Evolutionary conservation across 2,329 filamentous ascomycete species (phyloP).

Genomic region (Fusarium lyarnte): DNA sequence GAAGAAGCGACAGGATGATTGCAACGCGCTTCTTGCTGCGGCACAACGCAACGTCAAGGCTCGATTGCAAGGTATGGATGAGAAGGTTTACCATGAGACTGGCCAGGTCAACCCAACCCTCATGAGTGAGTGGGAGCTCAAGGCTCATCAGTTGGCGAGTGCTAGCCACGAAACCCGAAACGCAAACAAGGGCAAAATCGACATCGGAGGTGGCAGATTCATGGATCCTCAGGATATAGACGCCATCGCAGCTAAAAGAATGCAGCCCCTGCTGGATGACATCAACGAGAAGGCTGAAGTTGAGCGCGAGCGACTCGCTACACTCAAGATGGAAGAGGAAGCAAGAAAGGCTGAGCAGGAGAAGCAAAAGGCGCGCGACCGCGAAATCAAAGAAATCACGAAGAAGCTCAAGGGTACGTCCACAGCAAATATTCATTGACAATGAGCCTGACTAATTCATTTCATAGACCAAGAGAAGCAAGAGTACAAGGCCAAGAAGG

Average conservation of each 20-base stretch:
- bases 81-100: slow-evolving; percentile 79
- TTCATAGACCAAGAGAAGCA: slow-evolving; percentile 58
- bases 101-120: slow-evolving; percentile 76
- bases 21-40: slow-evolving; percentile 77
- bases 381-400: slow-evolving; percentile 62
- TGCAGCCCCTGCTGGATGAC: slow-evolving; percentile 86
- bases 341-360: slow-evolving; percentile 62
- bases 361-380: slow-evolving; percentile 59
- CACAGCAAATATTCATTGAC: background rate
- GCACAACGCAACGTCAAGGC: slow-evolving; percentile 89
- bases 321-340: slow-evolving; percentile 70
- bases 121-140: slow-evolving; percentile 80
- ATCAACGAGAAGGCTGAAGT: slow-evolving; percentile 82
- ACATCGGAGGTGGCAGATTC: slow-evolving; percentile 84
- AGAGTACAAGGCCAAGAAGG: slow-evolving; percentile 46
- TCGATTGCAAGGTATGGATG: slow-evolving; percentile 81
- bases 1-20: slow-evolving; percentile 78
- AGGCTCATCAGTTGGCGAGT: slow-evolving; percentile 75
- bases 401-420: slow-evolving; percentile 68
- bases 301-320: slow-evolving; percentile 73
- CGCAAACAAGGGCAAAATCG: slow-evolving; percentile 63
- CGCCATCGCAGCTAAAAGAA: slow-evolving; percentile 76
- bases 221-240: slow-evolving; percentile 83
- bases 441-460: slow-evolving; percentile 43
- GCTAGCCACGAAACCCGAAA: slow-evolving; percentile 70